Base-by-base conservation (phyloP, 2,329 filamentous ascomycete species). In the Aspergillus terreus region DNA sequence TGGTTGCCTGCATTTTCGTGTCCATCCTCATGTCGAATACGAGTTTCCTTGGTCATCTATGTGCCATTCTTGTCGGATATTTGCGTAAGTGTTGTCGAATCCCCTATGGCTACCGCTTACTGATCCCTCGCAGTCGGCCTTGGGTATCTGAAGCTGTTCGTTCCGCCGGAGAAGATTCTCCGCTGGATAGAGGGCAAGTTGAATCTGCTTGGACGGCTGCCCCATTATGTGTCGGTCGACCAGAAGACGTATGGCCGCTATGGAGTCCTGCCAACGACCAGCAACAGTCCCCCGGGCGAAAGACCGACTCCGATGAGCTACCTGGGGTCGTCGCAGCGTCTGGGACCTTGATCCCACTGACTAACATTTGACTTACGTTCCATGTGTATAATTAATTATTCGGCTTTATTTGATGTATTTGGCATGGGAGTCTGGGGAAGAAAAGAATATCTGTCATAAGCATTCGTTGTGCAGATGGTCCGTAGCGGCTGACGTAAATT, bases 171-270 rank as follows among this genome's bases (percentile, higher is more conserved):
- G 72, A 88, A 87, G 81, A 82, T 87, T 25, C 77, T 97, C 50
- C 82, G 91, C 58, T 97, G 88, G 85, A 80, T 96, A 50, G 94
- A 99, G 73, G 83, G 82, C 15, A 95, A 92, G 68, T 75, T 97
- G 53, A 94, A 95, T 65, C 78, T 97, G 9, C 78, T 96, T 19
- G 88, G 85, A 17, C 81, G 90, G 53, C 74, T 97, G 23, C 92
- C 92, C 42, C 90, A 95, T 72, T 97, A 96, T 64, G 87, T 97
- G 44, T 95, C 89, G 51, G 86, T 96, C 14, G 92, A 97, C 65
- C 92, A 96, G 72, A 96, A 96, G 79, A 96, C 90, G 5, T 96
- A 92, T 64, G 92, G 92, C 6, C 82, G 92, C 48, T 96, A 95
- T 63, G 92, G 92, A 2, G 88, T 96, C 12, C 76, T 97, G 51